Evolutionary conservation across 371 early-diverging fungal species (phyloP), one percentile per base, ranked within the genome.

Genomic region (Actinomortierella ambigua): DNA sequence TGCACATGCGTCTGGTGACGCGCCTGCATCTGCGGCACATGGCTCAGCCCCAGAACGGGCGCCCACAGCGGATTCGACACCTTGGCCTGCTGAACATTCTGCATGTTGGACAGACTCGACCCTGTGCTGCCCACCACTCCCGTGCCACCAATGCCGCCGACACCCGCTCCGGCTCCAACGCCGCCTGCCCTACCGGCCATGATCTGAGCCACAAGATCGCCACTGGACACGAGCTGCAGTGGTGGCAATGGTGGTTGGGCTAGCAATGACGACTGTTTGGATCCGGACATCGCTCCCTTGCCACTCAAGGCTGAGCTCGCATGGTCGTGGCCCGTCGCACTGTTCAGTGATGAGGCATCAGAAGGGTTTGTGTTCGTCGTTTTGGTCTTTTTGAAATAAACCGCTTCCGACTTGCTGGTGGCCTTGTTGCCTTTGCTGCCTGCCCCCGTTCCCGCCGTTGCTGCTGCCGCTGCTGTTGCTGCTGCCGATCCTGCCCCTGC

Each of bases 21-120:
- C 13, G 48, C 28, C 1, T 62, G 63, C 26, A 42, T 29, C 34
- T 65, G 66, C 4, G 66, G 56, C 23, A 59, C 34, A 23, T 65
- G 62, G 17, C 55, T 65, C 5, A 59, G 53, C 0, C 66, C 60
- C 39, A 71, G 27, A 18, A 48, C 49, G 1, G 65, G 73, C 14
- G 73, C 65, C 73, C 73, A 71, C 3, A 71, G 66, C 26, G 73
- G 73, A 22, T 71, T 71, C 50, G 41, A 65, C 39, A 63, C 26
- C 18, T 71, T 65, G 22, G 59, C 56, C 23, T 63, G 65, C 17
- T 46, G 48, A 15, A 11, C 24, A 53, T 22, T 59, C 62, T 7
- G 50, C 34, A 41, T 24, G n/a, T 34, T 65, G 27, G 24, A 59
- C 14, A 63, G 34, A 17, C 29, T 54, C 3, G 60, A 50, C n/a